Base-by-base conservation (phyloP, 1,284 basidiomycete species). In the Puccinia polysora region DNA sequence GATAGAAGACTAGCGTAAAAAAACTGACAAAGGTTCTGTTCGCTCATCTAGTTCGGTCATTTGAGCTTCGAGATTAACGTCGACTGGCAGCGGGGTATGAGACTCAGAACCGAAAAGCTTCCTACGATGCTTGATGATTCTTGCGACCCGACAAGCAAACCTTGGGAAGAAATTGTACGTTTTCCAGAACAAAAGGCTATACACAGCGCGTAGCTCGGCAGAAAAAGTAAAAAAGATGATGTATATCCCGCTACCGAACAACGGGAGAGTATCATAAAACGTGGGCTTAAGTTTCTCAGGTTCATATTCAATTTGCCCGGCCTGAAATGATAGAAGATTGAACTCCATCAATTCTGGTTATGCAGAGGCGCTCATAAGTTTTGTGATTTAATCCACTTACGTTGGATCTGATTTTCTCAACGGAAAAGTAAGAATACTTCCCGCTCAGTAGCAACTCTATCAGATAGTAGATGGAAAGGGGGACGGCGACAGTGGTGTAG, bases 401-500 rank as follows among this genome's bases (percentile, higher is more conserved):
- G 30, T 52, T 52, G 18, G 43, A 43, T n/a, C 62, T n/a, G 49
- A 64, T 64, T 50, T 64, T 49, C 34, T 23, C 25, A n/a, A 64
- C 30, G 4, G 30, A 47, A 32, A 64, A 64, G 23, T 10, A 14
- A 2, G 49, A 64, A 43, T 70, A 70, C 25, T 7, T 32, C 18
- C 67, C 67, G 20, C 30, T 38, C 7, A 62, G 15, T n/a, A 70
- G 18, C 23, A 55, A 36, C 34, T 59, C 30, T 18, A 59, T 43
- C 36, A 59, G n/a, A 15, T 70, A 70, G 23, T 70, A 70, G 14
- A 70, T 59, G 14, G 67, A 70, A 4, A 70, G 47, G 6, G 67
- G 67, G n/a, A 70, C 55, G 34, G 58, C 67, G 5, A 59, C 58
- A 30, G 32, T 62, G 5, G 58, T 62, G 38, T 70, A 70, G 28